Evolutionary conservation across 371 early-diverging fungal genomes (phyloP), one percentile per base, ranked within the genome.

Genomic region (Fennellomyces sp.): DNA sequence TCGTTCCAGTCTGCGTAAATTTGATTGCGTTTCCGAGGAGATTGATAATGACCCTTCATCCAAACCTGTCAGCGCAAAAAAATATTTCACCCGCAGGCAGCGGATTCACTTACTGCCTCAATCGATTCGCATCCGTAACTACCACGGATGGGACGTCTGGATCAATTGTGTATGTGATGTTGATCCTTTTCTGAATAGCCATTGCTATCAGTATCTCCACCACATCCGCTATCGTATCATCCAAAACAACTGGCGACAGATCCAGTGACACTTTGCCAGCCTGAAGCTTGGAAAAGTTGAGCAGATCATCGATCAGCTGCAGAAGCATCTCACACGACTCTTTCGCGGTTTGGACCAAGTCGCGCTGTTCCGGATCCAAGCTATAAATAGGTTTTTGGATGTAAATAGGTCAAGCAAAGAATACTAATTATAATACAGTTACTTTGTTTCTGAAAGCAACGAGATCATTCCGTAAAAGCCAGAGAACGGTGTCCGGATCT

Each of bases 201-300:
- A 83, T 68, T 8, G 81, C 80, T 11, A 80, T 74, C 36, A 83
- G 39, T 52, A 84, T 69, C n/a, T 82, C 86, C 2, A 81, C 81
- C 0, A 85, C 85, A 61, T 82, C 83, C 17, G 69, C 84, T 48
- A 83, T 63, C 12, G 81, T 63, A 27, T 83, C 81, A 48, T 83
- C 84, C 11, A 85, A 61, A 15, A 74, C 64, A n/a, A 85, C 48
- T 4, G 81, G 77, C 1, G 77, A 66, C 0, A 73, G 36, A 53
- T 86, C 86, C 33, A 86, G 41, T 0, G 76, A 69, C 6, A 86
- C 82, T 39, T 86, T 85, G 26, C 84, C 86, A 0, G 87, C 82
- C 61, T 86, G 83, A 26, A 86, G 62, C 33, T 85, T 87, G 57
- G 83, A 82, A 53, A 86, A 86, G 65, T 87, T 84, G 15, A 87